Base-by-base conservation (phyloP, 1,139 yeast genomes). In the Blastobotrys apis region DNA sequence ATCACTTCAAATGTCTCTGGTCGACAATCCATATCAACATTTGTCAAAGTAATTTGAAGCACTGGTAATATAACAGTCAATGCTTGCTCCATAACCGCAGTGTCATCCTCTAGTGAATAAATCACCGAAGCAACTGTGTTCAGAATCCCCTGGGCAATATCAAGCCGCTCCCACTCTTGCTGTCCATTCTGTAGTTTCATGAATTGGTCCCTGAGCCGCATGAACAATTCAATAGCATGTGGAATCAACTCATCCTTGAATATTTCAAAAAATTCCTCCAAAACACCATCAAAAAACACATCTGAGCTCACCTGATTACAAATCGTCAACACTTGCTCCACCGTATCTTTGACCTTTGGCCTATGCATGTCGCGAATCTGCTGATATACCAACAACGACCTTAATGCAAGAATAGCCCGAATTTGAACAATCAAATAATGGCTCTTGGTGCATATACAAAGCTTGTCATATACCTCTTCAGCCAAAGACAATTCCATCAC, bases 181-280 rank as follows among this genome's bases (percentile, higher is more conserved):
- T 20, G 27, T 20, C 16, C 19, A 16, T 32, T 21, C 5, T 16
- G 21, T 9, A 17, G 22, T 15, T 31, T 31, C 9, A 49, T 23
- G 15, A 43, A 45, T 25, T 47, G 52, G 5, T 20, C 22, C 15
- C 31, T 33, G 5, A 49, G 35, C 22, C 43, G 47, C 4, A 27
- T 34, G 31, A 46, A 49, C 20, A 49, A 34, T 19, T 37, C 40
- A 12, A 41, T 23, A 2, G 52, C 36, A 37, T 41, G 47, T 6
- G 53, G 53, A 6, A 43, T 35, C 22, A 50, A 37, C 33, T 48
- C 46, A 10, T 34, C 29, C 10, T 45, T 42, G 31, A 38, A 50
- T 3, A 41, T 31, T 6, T 29, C 21, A n/a, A 50, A 47, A 10
- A 48, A 31, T 8, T 40, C 43, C 27, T 50, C 52, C 45, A 50